Evolutionary conservation across 2,329 filamentous ascomycete genomes (phyloP), one percentile per base, ranked within the genome.

Genomic region (Elsinoe necatrix): DNA sequence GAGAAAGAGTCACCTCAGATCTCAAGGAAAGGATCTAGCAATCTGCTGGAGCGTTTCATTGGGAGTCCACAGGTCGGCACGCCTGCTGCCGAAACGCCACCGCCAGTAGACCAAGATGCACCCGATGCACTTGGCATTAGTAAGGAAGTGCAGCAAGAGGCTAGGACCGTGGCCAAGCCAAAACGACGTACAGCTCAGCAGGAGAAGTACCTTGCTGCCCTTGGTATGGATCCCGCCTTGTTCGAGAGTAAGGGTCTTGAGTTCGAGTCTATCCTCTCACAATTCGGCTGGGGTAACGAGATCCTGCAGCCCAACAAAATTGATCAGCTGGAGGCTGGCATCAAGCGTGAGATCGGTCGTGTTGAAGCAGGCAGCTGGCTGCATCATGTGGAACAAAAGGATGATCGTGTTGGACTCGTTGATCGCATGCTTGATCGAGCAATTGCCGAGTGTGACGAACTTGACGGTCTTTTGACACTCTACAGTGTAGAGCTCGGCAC

Each of bases 401-500:
- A 97, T 67, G 90, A 93, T 60, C 83, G 92, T 58, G 87, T 96
- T 1, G 85, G 89, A 58, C 86, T 87, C 23, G 89, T 98, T 63
- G 90, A 92, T 64, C 81, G 77, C 57, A 84, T 95, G 56, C 85
- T 98, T 56, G 92, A 98, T 67, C 80, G 85, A 61, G 87, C 90
- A n/a, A 90, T 98, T 64, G 81, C 85, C 18, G 93, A 98, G 72
- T 97, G 93, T 66, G 95, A 98, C 64, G 92, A 97, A 73, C 77
- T 98, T 58, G 93, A 98, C 68, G 95, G 95, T 59, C 77, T 98
- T 37, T 76, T 98, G 54, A 98, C 93, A 0, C 74, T 98, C 31
- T 98, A 98, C 71, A 89, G 88, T 47, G 93, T 97, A 23, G 93
- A 98, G 70, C 77, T 98, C 60, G 89, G 89, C 65, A 97, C 91